These are phyloP conservation scores for Lasiosphaeriaceae sp. DNA, from an alignment of 495 filamentous ascomycete species.

Conservation along the genomic window DNA sequence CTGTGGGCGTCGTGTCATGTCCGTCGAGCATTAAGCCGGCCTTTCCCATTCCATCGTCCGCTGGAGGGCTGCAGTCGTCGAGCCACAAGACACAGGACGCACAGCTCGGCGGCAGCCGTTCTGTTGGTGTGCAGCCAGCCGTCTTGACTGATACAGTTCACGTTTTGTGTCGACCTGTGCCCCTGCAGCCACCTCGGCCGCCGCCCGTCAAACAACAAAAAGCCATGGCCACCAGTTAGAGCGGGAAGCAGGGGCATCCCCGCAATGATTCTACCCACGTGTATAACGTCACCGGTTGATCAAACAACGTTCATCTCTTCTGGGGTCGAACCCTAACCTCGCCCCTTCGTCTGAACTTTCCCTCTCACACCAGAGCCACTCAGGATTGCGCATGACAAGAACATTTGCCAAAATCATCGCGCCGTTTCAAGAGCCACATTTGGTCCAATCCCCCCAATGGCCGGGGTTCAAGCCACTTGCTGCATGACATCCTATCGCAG, in stretches of 20 bases:
- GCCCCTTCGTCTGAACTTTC: slow-evolving; percentile 24
- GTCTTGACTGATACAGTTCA: slow-evolving; percentile 27
- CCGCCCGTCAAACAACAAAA: slow-evolving; percentile 17
- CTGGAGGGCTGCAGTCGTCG: slow-evolving; percentile 10
- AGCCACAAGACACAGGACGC: slow-evolving; percentile 2
- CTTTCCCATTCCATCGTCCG: slow-evolving; percentile 10
- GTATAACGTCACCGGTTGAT: slow-evolving; percentile 30
- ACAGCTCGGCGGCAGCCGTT: slow-evolving; percentile 4
- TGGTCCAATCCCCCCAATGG: not conserved
- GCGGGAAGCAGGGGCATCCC: slow-evolving; percentile 27
- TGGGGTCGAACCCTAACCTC: slow-evolving; percentile 6
- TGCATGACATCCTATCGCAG: slow-evolving; percentile 16
- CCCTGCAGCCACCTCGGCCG: slow-evolving; percentile 21
- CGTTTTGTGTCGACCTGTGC: slow-evolving; percentile 29
- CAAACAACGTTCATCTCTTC: slow-evolving; percentile 27
- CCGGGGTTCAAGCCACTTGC: slow-evolving; percentile 3
- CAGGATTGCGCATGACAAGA: slow-evolving; percentile 12
- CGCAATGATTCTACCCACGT: slow-evolving; percentile 24
- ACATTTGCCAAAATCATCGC: slow-evolving; percentile 17
- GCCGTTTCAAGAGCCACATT: slow-evolving; percentile 22
- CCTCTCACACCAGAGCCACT: slow-evolving; percentile 2
- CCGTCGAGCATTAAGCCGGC: slow-evolving; percentile 7
- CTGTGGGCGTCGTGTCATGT: slow-evolving; percentile 1
- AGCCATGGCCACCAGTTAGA: slow-evolving; percentile 17
- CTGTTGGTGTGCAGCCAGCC: slow-evolving; percentile 14